A percentile compares a stretch with the other conserved stretches of the same genome.
phyloP scores from a whole-genome alignment of 306 rosid species.

The Dryas drummondii region DNA sequence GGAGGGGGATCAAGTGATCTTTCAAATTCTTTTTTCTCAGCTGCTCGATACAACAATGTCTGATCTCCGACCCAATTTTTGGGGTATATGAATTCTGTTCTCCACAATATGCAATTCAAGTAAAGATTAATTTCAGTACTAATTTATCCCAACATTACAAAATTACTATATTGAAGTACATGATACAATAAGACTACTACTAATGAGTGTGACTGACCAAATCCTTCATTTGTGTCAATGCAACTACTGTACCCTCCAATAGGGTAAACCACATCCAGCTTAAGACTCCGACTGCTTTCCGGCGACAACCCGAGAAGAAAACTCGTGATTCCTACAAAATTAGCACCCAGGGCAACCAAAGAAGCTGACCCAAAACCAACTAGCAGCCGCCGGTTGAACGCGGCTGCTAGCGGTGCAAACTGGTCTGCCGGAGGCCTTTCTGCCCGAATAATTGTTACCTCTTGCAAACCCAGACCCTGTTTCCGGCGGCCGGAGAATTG shows the following conservation, averaged over 20 bases:
- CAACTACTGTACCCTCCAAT: constrained; percentile 71
- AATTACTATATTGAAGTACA: neutral
- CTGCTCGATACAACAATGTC: constrained; percentile 70
- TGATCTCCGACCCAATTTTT: constrained; percentile 92
- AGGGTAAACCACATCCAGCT: constrained; percentile 75
- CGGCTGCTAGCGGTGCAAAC: constrained; percentile 50
- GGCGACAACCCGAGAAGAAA: constrained; percentile 71
- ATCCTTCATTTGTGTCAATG: constrained; percentile 73
- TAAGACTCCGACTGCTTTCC: constrained; percentile 57
- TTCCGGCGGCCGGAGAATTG: constrained; percentile 33
- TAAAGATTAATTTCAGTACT: neutral
- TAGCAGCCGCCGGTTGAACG: constrained; percentile 58
- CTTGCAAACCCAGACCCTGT: constrained; percentile 24
- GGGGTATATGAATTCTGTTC: constrained; percentile 82
- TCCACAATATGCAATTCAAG: constrained; percentile 5
- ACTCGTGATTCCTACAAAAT: constrained; percentile 74
- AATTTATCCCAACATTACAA: neutral
- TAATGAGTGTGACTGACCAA: constrained; percentile 46
- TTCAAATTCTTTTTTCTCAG: constrained; percentile 64
- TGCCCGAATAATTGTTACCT: neutral
- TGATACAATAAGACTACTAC: neutral
- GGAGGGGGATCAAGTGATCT: constrained; percentile 83
- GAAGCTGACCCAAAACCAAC: constrained; percentile 79
- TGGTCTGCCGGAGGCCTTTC: constrained; percentile 51
- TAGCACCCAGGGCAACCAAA: constrained; percentile 76